Base-by-base conservation (phyloP, 257 asterid species). In the Nicotiana paniculata region DNA sequence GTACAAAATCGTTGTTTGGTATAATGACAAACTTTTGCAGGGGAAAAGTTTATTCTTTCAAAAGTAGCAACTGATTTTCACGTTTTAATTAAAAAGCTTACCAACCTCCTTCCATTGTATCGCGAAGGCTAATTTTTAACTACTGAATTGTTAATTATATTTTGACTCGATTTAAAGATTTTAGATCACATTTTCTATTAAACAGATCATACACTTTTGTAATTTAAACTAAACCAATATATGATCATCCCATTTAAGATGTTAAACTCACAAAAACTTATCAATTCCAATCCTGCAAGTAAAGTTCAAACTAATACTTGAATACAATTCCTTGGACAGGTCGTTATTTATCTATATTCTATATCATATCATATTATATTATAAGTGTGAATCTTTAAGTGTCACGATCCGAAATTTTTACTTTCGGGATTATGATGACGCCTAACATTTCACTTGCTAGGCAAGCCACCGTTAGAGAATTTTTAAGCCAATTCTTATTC, bases 21-120 rank as follows among this genome's bases (percentile, higher is more conserved):
- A 72, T 46, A 72, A 72, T 72, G 78, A 72, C 61, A 72, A 72
- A 72, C 79, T 72, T 72, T 72, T 72, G 61, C 13, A 24, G 61
- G 6, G 37, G 39, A 13, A 72, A 72, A 46, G 39, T 72, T 48
- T 74, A 6, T 74, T 74, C 79, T 74, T 24, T 74, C 61, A 35
- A 46, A 74, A 46, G 61, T 74, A 24, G 15, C 37, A 74, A 48
- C 5, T n/a, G 53, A 43, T 69, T 69, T 59, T 59, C 66, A 21
- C 66, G 13, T n/a, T 21, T 21, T 18, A 57, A 55, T 55, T 55
- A 55, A 55, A 54, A 18, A 39, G 46, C 9, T 39, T 39, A 39
- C 58, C 16, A 4, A 15, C 6, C 17, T 17, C 26, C 3, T 59
- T 59, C 32, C 21, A 59, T 15, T 17, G 26, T 21, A 59, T 59